Evolutionary conservation across 2,329 filamentous ascomycete genomes (phyloP).

Genomic region (Phaeomoniella chlamydospora): DNA sequence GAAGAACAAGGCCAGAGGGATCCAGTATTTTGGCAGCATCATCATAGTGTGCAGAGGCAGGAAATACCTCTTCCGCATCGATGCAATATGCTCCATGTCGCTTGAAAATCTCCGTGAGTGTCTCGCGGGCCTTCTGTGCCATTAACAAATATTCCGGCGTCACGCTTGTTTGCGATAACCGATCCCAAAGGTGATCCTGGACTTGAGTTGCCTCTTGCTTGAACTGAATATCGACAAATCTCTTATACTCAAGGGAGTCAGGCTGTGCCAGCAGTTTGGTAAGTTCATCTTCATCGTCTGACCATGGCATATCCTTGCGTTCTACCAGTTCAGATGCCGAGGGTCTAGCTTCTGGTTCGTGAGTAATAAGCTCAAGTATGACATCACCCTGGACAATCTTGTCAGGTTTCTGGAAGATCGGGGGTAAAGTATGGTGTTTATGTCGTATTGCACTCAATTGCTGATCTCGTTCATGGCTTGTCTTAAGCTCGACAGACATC

Average conservation of each 20-base stretch:
- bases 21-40: conserved; percentile 67
- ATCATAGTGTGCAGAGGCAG: conserved; percentile 64
- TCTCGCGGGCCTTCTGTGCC: conserved; percentile 59
- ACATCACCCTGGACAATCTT: conserved; percentile 59
- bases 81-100: conserved; percentile 80
- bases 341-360: conserved; percentile 69
- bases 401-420: conserved; percentile 57
- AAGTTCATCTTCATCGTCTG: conserved; percentile 86
- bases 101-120: conserved; percentile 64
- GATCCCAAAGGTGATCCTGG: conserved; percentile 34
- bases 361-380: conserved; percentile 64
- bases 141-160: conserved; percentile 46
- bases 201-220: conserved; percentile 60
- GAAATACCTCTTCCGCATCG: conserved; percentile 61
- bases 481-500: conserved; percentile 60
- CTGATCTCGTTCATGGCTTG: conserved; percentile 48
- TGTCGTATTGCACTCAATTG: conserved; percentile 57
- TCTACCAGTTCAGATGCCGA: conserved; percentile 70
- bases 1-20: conserved; percentile 62
- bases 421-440: conserved; percentile 53
- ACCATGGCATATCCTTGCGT: conserved; percentile 74
- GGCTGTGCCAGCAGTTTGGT: conserved; percentile 70
- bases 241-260: conserved; percentile 74
- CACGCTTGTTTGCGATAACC: conserved; percentile 6
- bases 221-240: conserved; percentile 78